Conservation (phyloP, 768 basidiomycete species). For the Tylopilus sp. region DNA sequence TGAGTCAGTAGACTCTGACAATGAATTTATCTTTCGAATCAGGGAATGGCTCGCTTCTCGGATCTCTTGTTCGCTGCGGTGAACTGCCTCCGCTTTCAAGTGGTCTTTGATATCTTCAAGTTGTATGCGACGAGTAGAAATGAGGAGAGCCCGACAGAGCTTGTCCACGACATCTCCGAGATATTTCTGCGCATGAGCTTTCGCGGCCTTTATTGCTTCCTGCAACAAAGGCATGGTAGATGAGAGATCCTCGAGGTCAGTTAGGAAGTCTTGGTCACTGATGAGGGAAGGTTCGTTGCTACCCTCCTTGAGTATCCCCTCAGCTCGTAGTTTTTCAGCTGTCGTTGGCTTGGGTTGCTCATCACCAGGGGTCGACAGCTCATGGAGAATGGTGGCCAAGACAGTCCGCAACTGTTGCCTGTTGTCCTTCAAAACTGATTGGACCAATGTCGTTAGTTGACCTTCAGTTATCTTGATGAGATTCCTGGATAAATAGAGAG, state of each 20-base stretch:
- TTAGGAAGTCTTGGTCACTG: constrained; percentile 20
- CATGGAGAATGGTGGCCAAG: constrained; percentile 17
- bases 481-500: constrained; percentile 13
- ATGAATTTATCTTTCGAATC: constrained; percentile 16
- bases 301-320: constrained; percentile 23
- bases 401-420: constrained; percentile 11
- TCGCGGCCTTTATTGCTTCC: constrained; percentile 14
- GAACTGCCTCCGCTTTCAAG: constrained; percentile 12
- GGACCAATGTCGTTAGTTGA: constrained; percentile 13
- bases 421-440: constrained; percentile 11
- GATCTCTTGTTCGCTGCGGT: constrained; percentile 8
- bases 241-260: constrained; percentile 18
- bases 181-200: constrained; percentile 18
- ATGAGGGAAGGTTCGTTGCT: constrained; percentile 17
- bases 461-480: constrained; percentile 11
- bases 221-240: constrained; percentile 13
- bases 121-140: constrained; percentile 13
- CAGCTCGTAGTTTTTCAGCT: constrained; percentile 10
- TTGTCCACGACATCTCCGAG: constrained; percentile 17
- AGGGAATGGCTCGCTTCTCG: constrained; percentile 15
- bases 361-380: background rate
- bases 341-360: constrained; percentile 7
- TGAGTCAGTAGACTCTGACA: constrained; percentile 16
- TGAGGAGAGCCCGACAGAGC: constrained; percentile 13
- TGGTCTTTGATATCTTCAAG: constrained; percentile 15